Conservation (phyloP, 1,284 basidiomycete species). For the Ceratorhiza oryzae-sativae region DNA sequence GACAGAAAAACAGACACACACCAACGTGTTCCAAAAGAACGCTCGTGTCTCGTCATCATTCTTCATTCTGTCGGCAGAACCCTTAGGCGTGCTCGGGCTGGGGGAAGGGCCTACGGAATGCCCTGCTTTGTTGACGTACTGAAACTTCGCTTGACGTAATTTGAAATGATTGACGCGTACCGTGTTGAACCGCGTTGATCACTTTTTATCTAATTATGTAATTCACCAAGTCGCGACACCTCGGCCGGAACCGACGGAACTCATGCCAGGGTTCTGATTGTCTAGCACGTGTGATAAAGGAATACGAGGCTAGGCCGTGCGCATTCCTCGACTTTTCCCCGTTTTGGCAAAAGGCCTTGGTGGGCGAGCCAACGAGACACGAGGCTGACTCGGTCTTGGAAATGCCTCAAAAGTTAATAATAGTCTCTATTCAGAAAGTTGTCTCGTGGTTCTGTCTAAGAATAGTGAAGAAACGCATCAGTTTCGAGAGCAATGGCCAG, state of each 20-base stretch:
- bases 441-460: not conserved
- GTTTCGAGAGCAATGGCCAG: slow-evolving; percentile 12
- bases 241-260: not conserved
- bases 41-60: not conserved
- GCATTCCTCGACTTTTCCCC: slow-evolving; percentile 23
- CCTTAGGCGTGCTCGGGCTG: not conserved
- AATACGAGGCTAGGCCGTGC: not conserved
- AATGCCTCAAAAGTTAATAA: slow-evolving; percentile 4
- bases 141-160: not conserved
- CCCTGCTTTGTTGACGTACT: not conserved
- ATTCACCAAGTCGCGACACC: not conserved
- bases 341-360: not conserved
- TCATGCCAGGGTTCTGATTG: not conserved
- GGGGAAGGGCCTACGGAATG: not conserved
- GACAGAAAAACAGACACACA: too few species aligned
- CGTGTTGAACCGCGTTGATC: slow-evolving; percentile 4
- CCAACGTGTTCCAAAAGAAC: too few species aligned
- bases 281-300: not conserved
- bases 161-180: slow-evolving; percentile 9
- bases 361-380: not conserved
- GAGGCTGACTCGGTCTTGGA: not conserved
- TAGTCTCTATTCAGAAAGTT: not conserved
- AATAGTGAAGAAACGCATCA: not conserved
- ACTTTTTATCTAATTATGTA: not conserved
- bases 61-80: not conserved